These are phyloP conservation scores for Rossbeevera mucosa DNA, from an alignment of 768 basidiomycete species.

Conservation along the genomic window DNA sequence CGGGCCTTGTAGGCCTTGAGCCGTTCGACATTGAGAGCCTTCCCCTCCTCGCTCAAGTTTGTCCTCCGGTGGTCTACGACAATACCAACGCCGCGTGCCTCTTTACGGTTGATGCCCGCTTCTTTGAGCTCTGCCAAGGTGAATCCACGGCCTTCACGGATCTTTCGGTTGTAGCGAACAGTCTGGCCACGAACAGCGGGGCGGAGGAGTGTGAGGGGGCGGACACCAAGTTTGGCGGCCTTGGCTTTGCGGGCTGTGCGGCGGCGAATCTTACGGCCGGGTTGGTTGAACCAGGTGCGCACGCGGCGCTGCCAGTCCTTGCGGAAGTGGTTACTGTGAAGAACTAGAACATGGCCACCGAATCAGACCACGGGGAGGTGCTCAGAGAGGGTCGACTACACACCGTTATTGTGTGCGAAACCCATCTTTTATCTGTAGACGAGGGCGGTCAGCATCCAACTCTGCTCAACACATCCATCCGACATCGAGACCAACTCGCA, in stretches of 20 bases:
- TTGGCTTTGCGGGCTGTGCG: slow-evolving; percentile 89
- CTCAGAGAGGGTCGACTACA: slow-evolving; percentile 25
- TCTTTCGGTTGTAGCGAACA: slow-evolving; percentile 95
- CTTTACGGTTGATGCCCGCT: slow-evolving; percentile 91
- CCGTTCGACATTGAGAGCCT: slow-evolving; percentile 90
- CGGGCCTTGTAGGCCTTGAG: slow-evolving; percentile 89
- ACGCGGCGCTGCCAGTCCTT: slow-evolving; percentile 99
- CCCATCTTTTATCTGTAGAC: slow-evolving; percentile 31
- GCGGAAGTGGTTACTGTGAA: slow-evolving; percentile 92
- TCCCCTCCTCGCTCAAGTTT: slow-evolving; percentile 95
- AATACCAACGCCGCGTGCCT: slow-evolving; percentile 89
- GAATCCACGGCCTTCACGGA: slow-evolving; percentile 96
- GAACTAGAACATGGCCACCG: slow-evolving; percentile 45
- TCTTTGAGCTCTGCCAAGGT: slow-evolving; percentile 92
- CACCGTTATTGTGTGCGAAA: slow-evolving; percentile 36
- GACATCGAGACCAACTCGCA: background rate
- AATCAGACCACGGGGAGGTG: slow-evolving; percentile 6
- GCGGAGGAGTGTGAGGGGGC: slow-evolving; percentile 86
- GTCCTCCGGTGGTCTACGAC: slow-evolving; percentile 96
- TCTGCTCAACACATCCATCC: slow-evolving; percentile 21
- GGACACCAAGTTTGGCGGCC: slow-evolving; percentile 86
- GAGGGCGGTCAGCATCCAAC: slow-evolving; percentile 24
- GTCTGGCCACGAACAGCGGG: slow-evolving; percentile 97
- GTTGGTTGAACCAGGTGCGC: slow-evolving; percentile 98
- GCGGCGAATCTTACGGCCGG: slow-evolving; percentile 94